These are phyloP conservation scores for Dujonia santamariae DNA, from an alignment of 1,139 yeast genomes.

Conservation along the genomic window DNA sequence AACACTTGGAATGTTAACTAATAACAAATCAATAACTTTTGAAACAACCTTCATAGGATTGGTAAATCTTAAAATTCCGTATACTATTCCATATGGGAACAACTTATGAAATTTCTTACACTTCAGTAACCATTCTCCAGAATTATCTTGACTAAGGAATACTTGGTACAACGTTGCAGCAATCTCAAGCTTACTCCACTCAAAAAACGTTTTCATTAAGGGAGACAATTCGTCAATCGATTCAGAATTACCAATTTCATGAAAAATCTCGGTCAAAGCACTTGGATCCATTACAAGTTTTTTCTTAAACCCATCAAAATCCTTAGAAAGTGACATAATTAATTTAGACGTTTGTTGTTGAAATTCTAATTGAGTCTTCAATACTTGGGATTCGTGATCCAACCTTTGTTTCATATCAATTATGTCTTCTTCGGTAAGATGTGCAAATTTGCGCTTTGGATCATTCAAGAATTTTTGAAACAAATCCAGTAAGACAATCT, in stretches of 20 bases:
- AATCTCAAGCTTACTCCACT: conserved; percentile 78
- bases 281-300: conserved; percentile 48
- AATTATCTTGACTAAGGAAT: conserved; percentile 75
- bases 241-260: conserved; percentile 57
- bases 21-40: conserved; percentile 70
- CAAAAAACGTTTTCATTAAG: conserved; percentile 63
- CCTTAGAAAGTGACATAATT: conserved; percentile 41
- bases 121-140: conserved; percentile 70
- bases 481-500: conserved; percentile 50
- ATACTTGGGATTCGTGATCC: conserved; percentile 57
- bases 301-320: conserved; percentile 55
- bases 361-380: conserved; percentile 68
- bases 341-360: conserved; percentile 59
- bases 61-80: conserved; percentile 72
- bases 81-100: conserved; percentile 74
- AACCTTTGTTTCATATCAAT: conserved; percentile 56
- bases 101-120: conserved; percentile 65
- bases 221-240: conserved; percentile 65
- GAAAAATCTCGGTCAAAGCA: conserved; percentile 48
- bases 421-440: conserved; percentile 38
- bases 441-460: conserved; percentile 23
- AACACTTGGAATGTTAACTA: conserved; percentile 63
- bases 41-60: conserved; percentile 85
- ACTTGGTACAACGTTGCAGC: conserved; percentile 81
- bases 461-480: conserved; percentile 52